phyloP scores from a whole-genome alignment of 2,329 filamentous ascomycete species.

The Hymenoscyphus salicellus region DNA sequence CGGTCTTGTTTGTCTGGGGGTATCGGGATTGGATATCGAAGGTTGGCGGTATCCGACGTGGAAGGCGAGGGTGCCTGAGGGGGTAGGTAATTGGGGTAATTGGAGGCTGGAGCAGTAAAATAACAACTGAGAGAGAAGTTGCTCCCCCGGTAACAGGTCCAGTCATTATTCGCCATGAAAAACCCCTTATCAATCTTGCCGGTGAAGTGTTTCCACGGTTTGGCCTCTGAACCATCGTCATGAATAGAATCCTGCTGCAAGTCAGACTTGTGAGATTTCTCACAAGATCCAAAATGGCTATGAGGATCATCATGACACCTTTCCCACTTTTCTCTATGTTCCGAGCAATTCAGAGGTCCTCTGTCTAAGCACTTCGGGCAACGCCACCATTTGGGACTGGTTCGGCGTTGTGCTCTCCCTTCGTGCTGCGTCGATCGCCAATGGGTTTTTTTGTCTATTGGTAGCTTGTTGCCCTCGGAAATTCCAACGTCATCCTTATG shows the following conservation, averaged over 20 bases:
- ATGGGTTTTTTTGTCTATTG: constrained; percentile 10
- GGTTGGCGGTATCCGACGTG: constrained; percentile 12
- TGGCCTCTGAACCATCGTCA: too few relatives aligned
- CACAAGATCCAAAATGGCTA: too few relatives aligned
- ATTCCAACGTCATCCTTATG: constrained; percentile 42
- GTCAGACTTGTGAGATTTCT: too few relatives aligned
- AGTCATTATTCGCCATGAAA: constrained; percentile 62
- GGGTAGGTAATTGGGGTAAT: too few relatives aligned
- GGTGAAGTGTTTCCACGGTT: too few relatives aligned
- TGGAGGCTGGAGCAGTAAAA: constrained; percentile 42
- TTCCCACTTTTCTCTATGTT: too few relatives aligned
- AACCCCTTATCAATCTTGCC: constrained; percentile 63
- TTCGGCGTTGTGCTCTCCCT: constrained; percentile 27
- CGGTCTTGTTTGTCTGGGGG: constrained; percentile 23
- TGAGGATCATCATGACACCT: too few relatives aligned
- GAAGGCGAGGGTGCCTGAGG: constrained; percentile 19
- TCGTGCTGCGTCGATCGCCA: constrained; percentile 15
- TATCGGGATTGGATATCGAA: constrained; percentile 28
- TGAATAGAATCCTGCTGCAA: too few relatives aligned
- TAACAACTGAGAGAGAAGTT: constrained; percentile 68
- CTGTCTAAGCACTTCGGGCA: constrained; percentile 26
- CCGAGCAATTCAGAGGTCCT: too few relatives aligned
- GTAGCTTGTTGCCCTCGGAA: constrained; percentile 20
- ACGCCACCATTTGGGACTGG: constrained; percentile 26
- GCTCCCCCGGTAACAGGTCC: constrained; percentile 72